Evolutionary conservation across 768 basidiomycete species (phyloP), one percentile per base, ranked within the genome.

Genomic region (Mrakia gelida): DNA sequence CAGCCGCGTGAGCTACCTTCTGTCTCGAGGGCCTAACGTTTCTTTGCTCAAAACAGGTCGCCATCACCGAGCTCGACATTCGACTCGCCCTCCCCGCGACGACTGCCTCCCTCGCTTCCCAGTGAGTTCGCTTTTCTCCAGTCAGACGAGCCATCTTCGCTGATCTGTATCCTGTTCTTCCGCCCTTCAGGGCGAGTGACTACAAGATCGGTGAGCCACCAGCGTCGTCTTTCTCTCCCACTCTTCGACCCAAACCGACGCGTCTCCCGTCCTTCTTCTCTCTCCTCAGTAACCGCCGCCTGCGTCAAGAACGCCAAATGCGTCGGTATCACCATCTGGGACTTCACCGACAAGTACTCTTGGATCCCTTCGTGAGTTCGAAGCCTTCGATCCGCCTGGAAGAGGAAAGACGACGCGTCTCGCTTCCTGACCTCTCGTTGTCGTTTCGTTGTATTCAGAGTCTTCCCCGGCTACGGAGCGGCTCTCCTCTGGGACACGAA

Each of bases 51-150:
- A 45, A 45, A 45, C 28, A 59, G 80, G 88, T 91, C 34, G 90
- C 90, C 15, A 88, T 91, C 80, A 91, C 90, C 38, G 67, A 65
- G 63, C 63, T 65, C 63, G 63, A 65, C 32, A 38, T 65, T 16
- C 18, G 32, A 15, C 18, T 65, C 63, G 21, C 30, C 8, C 10
- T 38, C 15, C 38, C 34, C 41, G 67, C 67, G 34, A 41, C 67
- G 67, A 41, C 38, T 15, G 41, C 63, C 13, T 32, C 18, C 11
- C 63, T 65, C 30, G 30, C 30, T 18, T 15, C 63, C 3, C 32
- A 65, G 63, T 65, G 32, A n/a, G 63, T 8, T 21, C 26, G 13
- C 2, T 65, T 32, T 16, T 30, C 10, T 65, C 63, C 18, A 21
- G 7, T 15, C n/a, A 4, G 9, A 38, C 62, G 9, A 34, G 45